Base-by-base conservation (phyloP, 2,329 filamentous ascomycete species). In the Phaeosphaeria sp. region DNA sequence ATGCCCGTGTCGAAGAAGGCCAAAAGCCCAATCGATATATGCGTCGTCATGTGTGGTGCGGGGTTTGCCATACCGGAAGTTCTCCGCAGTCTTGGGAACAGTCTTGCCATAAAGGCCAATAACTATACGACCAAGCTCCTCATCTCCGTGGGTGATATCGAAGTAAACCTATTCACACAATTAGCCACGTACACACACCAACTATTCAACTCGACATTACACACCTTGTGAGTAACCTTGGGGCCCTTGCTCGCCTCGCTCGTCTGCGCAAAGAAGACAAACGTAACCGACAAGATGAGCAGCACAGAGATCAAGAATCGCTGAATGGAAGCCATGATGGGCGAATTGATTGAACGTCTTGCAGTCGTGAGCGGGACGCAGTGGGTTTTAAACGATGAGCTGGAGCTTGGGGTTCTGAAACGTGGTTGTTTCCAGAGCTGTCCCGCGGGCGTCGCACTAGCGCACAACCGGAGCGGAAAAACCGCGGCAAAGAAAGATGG, bases 221-320 rank as follows among this genome's bases (percentile, higher is more conserved):
- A 58, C 76, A 86, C 92, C 88, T 96, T 97, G 85, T 91, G 85
- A 72, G 93, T 97, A 83, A 97, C 94, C 88, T 95, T 96, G 63
- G 92, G 94, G 47, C 95, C 94, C 83, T 94, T 76, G 22, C 65
- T 54, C 53, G 73, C 72, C 64, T 75, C 71, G 17, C 71, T 56
- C 43, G 63, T 50, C 69, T 76, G 72, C 27, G 72, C 71, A 61
- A 75, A 74, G 71, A 73, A 72, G 66, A 71, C 68, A 55, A 76
- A 72, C 51, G 75, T 69, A 71, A 93, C 83, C 71, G 91, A 89
- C 71, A 96, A 78, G 73, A 97, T 86, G 75, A 96, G 84, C 76
- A 92, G 84, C 72, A 89, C 83, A 72, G 90, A 88, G 77, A 90
- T 83, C 74, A 92, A 76, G 67, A 93, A 78, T 72, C 89, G 85